Base-by-base conservation (phyloP, 768 basidiomycete genomes). In the Plicaturopsis crispa region DNA sequence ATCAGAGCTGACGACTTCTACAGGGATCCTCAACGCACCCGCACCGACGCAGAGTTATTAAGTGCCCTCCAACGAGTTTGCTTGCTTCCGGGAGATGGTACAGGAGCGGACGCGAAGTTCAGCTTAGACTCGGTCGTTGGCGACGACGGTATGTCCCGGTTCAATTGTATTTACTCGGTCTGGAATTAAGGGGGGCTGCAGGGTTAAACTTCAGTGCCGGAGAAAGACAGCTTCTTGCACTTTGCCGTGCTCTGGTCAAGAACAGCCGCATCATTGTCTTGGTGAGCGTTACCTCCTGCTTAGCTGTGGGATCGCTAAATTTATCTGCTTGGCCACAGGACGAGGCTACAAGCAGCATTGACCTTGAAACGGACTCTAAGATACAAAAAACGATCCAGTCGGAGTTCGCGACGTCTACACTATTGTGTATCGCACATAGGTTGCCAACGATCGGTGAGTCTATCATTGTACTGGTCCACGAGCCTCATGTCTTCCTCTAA, bases 191-290 rank as follows among this genome's bases (percentile, higher is more conserved):
- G n/a, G n/a, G n/a, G 14, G 70, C 85, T 1, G 89, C 89, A 0
- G 91, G 91, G 1, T 69, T 66, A 2, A 83, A 81, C 49, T 80
- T 71, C 50, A 76, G 73, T 42, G 75, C 73, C 2, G 80, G 80
- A n/a, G 80, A 84, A 55, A 73, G 73, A 42, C 79, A 84, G 46
- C 60, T 82, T 30, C 63, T 80, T 7, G 77, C 78, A 4, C 56
- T 84, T 4, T 72, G 72, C 46, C 65, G 80, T 20, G 78, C 78
- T 0, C 59, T 84, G 13, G 73, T 77, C 23, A 77, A 77, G 54
- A 70, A 74, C 33, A 75, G 73, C 48, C 63, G 66, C 12, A 70
- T 82, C 42, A 72, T 81, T 35, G 60, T 77, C 21, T 52, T 78
- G 47, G 76, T 76, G 20, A 36, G 69, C 59, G 11, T 22, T 14